Conservation (phyloP, 169 alveolate species). For the Plasmodium gaboni region DNA sequence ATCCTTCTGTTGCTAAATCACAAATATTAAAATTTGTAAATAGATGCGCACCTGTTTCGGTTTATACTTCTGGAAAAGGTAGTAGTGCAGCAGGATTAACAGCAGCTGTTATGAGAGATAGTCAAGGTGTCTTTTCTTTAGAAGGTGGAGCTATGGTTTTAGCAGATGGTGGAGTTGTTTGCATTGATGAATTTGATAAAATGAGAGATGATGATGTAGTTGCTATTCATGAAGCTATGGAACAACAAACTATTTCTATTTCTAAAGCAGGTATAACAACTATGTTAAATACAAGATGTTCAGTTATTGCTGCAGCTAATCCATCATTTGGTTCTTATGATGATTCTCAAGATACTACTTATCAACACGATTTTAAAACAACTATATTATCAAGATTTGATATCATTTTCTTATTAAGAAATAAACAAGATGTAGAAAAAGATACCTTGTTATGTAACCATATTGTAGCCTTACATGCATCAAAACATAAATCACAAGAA, state of each 20-base stretch:
- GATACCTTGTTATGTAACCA: conserved; percentile 90
- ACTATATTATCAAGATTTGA: conserved; percentile 98
- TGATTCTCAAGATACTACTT: conserved; percentile 96
- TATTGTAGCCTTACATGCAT: conserved; percentile 83
- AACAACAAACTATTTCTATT: conserved; percentile 98
- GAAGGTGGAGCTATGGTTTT: conserved; percentile 99
- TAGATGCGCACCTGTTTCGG: conserved; percentile 98
- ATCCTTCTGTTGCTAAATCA: conserved; percentile 99
- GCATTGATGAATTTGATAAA: conserved; percentile 99
- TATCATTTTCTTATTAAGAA: conserved; percentile 97
- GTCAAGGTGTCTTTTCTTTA: conserved; percentile 92
- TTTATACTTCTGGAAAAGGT: conserved; percentile 99
- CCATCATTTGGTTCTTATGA: conserved; percentile 99
- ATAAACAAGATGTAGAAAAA: conserved; percentile 94
- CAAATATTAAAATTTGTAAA: conserved; percentile 97
- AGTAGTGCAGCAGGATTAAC: conserved; percentile 99
- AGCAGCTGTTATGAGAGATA: conserved; percentile 97
- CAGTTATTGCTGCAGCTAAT: conserved; percentile 99
- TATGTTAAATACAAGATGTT: conserved; percentile 95
- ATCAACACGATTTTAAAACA: conserved; percentile 98
- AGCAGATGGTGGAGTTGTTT: conserved; percentile 99
- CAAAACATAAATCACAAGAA: conserved; percentile 72
- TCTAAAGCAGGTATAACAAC: conserved; percentile 99
- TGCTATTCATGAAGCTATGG: conserved; percentile 99
- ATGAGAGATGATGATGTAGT: conserved; percentile 99